These are phyloP conservation scores for Dactylellina cionopaga DNA, from an alignment of 2,329 filamentous ascomycete species.

Conservation along the genomic window DNA sequence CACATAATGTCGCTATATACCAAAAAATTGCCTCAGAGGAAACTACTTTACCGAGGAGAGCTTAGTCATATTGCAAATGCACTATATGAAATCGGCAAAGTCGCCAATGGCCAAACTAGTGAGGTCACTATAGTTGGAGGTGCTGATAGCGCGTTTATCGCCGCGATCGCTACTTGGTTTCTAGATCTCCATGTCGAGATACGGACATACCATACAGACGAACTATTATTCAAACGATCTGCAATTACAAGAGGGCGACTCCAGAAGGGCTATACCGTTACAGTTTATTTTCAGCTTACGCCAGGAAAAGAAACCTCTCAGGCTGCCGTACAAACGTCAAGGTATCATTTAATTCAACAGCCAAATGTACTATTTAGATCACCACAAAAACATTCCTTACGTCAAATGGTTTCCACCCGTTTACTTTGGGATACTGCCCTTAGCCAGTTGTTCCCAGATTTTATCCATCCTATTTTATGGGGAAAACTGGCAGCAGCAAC, in stretches of 20 bases:
- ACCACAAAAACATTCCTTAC: neutral
- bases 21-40: too few species aligned
- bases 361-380: too few species aligned
- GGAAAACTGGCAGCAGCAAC: neutral
- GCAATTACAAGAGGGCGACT: neutral
- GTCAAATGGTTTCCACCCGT: neutral
- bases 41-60: neutral
- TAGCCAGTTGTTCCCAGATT: neutral
- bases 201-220: neutral
- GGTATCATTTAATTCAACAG: neutral
- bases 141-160: slow-evolving; percentile 1
- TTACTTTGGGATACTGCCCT: neutral
- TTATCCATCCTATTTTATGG: neutral
- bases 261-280: neutral
- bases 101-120: neutral
- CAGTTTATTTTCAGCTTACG: neutral
- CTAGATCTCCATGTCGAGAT: slow-evolving; percentile 13
- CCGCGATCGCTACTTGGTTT: slow-evolving; percentile 4
- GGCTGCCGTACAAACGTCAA: neutral
- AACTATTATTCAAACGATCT: slow-evolving; percentile 1
- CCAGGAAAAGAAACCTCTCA: neutral
- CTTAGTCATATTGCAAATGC: slow-evolving; percentile 1
- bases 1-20: neutral
- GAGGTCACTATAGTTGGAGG: slow-evolving; percentile 4
- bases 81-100: neutral